Base-by-base conservation (phyloP, 257 asterid species). In the Scutellaria baicalensis region DNA sequence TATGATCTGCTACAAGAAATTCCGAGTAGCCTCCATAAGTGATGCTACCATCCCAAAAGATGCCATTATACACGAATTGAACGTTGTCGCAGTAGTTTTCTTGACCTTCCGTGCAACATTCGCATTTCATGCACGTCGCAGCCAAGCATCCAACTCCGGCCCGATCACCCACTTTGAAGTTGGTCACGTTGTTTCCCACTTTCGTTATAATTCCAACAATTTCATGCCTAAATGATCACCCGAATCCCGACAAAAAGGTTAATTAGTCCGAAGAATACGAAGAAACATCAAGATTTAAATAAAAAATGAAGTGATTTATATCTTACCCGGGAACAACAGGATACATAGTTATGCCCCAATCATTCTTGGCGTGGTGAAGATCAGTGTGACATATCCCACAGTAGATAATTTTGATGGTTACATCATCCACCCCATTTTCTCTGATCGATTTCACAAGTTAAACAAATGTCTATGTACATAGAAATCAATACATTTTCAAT, bases 21-120 rank as follows among this genome's bases (percentile, higher is more conserved):
- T 90, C 76, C 6, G 98, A 93, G 67, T 93, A 93, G 27, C 98
- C 98, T 1, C 98, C 98, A 49, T 93, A 93, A 67, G 97, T 90
- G 71, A 93, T 86, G 77, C 82, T 81, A 0, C 97, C 97, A 52
- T 93, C 98, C 98, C 97, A 90, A 64, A 88, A 90, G 48, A 90
- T 82, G 68, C 93, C 96, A 70, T 90, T 93, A 50, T 87, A 90
- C 0, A 85, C 88, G 42, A 86, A 86, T 59, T 86, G 95, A 12
- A 90, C 79, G 4, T 83, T 40, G 40, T 88, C 95, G 13, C 98
- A 93, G 78, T 93, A 93, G 43, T 93, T 93, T 61, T 93, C 98
- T 10, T 86, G 92, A 0, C 82, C 88, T 0, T 60, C 80, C 5
- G 67, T 51, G 75, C 98, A 93, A 52, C 14, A 85, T 4, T 93